Base-by-base conservation (phyloP, 2,329 filamentous ascomycete species). In the Bipolaris sorokiniana region DNA sequence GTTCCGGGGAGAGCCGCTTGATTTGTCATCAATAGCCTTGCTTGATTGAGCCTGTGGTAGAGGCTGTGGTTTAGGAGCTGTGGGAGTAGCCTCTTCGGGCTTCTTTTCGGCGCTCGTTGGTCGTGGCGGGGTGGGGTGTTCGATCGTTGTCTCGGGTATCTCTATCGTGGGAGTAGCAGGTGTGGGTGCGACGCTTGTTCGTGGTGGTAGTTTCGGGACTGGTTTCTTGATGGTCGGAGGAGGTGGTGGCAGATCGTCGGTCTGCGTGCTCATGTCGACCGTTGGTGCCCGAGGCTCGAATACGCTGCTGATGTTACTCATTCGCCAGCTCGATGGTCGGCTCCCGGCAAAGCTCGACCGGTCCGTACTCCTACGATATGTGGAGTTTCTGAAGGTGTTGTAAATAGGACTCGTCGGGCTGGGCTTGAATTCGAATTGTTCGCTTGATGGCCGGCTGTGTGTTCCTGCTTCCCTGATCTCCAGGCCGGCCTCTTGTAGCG, bases 391-490 rank as follows among this genome's bases (percentile, higher is more conserved):
- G 66, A 84, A 86, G 75, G 79, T 87, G 76, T 74, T 79, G 75
- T 81, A 87, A 36, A 87, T 79, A 1, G 92, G 91, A 74, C 91
- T 96, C 9, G 86, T 86, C 1, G 91, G 89, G 50, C 83, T 86
- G 3, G 91, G 90, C 64, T 87, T 87, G 76, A 91, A 95, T 70
- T 94, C 91, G 74, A 97, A 96, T 65, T 90, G 86, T 56, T 89
- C 91, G 79, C 89, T 92, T 22, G 85, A 82, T 2, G 92, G 91
- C 53, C 91, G 83, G 51, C 86, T 82, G 48, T 87, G 86, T 2
- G 88, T 89, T 33, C 92, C 92, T n/a, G 93, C 93, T 78, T 97
- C 93, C 50, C 90, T 86, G 64, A 98, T 95, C 67, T 94, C 91
- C 54, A 97, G 80, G 2, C 94, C 94, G 59, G 92, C 90, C 80